phyloP scores from a whole-genome alignment of 129 eudicot species.

The Artemisia argyi region DNA sequence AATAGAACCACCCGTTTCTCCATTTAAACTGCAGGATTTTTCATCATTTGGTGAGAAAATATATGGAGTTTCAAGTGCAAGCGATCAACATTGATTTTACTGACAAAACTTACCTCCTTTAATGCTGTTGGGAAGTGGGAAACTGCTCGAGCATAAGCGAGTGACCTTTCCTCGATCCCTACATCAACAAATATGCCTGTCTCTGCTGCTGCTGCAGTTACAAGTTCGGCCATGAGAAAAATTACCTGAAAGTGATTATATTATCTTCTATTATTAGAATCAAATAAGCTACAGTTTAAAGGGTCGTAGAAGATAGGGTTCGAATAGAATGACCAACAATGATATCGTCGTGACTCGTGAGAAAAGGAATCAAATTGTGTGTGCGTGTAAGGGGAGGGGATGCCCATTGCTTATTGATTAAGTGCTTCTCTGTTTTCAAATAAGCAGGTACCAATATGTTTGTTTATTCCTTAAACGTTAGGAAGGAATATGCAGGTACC shows the following conservation, averaged over 20 bases:
- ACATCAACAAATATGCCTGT: conserved; percentile 65
- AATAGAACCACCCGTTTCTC: conserved; percentile 71
- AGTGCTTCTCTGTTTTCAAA: no score
- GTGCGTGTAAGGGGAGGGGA: no score
- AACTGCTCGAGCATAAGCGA: conserved; percentile 92
- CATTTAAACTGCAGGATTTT: conserved; percentile 75
- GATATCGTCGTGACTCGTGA: no score
- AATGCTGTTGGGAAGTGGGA: conserved; percentile 99
- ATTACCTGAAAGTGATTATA: conserved; percentile 47
- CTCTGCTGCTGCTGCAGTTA: conserved; percentile 82
- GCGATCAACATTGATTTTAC: not conserved
- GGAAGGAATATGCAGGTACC: no score
- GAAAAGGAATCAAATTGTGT: no score
- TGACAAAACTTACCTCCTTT: conserved; percentile 63
- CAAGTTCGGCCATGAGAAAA: conserved; percentile 84
- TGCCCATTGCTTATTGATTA: no score
- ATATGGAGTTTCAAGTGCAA: conserved; percentile 1
- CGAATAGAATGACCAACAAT: no score
- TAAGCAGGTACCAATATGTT: no score
- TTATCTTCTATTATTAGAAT: no score
- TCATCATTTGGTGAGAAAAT: not conserved
- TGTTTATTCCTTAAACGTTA: no score
- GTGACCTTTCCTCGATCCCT: conserved; percentile 70
- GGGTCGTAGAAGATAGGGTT: no score
- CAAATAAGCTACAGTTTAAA: no score